Conservation (phyloP, 139 green algal species). For the Chlamydomonas sp. region DNA sequence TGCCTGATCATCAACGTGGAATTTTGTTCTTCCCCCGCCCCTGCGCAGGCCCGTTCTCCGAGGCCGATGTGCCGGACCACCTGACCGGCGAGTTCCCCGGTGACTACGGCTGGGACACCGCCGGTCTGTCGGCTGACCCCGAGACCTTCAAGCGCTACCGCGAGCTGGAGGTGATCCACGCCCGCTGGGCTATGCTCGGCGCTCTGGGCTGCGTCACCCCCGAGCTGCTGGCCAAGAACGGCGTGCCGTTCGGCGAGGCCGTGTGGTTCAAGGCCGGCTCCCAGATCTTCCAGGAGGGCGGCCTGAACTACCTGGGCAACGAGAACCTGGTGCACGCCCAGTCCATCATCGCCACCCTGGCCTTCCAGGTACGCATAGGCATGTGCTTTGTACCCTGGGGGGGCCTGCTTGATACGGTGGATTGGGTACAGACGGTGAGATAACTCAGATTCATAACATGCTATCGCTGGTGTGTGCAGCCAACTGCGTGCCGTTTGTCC, state of each 20-base stretch:
- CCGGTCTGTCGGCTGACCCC: constrained; percentile 95
- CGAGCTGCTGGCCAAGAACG: too few species aligned
- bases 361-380: constrained; percentile 75
- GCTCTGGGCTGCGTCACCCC: too few species aligned
- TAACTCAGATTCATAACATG: background rate
- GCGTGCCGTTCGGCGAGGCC: too few species aligned
- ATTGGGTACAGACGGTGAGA: background rate
- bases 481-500: background rate
- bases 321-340: constrained; percentile 89
- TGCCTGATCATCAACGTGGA: background rate
- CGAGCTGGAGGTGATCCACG: too few species aligned
- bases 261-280: too few species aligned
- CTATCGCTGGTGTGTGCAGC: too few species aligned
- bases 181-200: too few species aligned
- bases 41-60: constrained; percentile 78
- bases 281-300: too few species aligned
- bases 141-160: constrained; percentile 87
- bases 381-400: too few species aligned
- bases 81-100: constrained; percentile 91
- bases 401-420: background rate
- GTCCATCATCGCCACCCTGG: constrained; percentile 89
- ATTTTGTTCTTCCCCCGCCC: background rate
- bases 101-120: constrained; percentile 98
- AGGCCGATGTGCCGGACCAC: constrained; percentile 77
- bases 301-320: too few species aligned